Evolutionary conservation across 371 early-diverging fungal species (phyloP).

Genomic region (Conidiobolus incongruus): DNA sequence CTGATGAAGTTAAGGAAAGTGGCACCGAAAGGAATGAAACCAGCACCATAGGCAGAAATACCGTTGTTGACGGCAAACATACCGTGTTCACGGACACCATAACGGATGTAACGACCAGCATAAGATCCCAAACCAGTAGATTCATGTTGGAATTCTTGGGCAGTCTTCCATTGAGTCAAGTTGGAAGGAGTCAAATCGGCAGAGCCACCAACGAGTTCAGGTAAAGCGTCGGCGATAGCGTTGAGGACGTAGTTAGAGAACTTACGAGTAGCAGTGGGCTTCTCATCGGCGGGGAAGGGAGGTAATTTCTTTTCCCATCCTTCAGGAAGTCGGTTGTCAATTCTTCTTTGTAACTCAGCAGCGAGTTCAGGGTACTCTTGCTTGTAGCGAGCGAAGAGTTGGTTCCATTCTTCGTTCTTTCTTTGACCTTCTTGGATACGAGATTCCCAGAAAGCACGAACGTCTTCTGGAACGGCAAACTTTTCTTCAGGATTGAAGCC

Average conservation of each 20-base stretch:
- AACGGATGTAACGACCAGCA: slow-evolving; percentile 82
- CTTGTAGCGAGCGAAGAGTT: slow-evolving; percentile 34
- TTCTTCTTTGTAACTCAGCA: slow-evolving; percentile 56
- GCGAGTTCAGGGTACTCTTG: slow-evolving; percentile 39
- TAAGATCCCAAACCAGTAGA: slow-evolving; percentile 47
- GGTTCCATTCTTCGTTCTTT: slow-evolving; percentile 50
- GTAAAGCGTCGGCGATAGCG: slow-evolving; percentile 46
- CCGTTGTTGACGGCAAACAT: slow-evolving; percentile 98
- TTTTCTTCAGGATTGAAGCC: slow-evolving; percentile 59
- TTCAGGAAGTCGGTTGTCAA: slow-evolving; percentile 44
- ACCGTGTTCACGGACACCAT: slow-evolving; percentile 98
- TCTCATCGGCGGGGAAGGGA: slow-evolving; percentile 48
- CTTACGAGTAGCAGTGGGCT: slow-evolving; percentile 81
- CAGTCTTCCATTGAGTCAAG: slow-evolving; percentile 86
- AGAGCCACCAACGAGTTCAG: slow-evolving; percentile 92
- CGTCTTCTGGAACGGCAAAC: slow-evolving; percentile 45
- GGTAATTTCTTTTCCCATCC: slow-evolving; percentile 53
- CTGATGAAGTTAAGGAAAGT: slow-evolving; percentile 95
- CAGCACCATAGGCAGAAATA: slow-evolving; percentile 64
- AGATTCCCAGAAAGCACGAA: slow-evolving; percentile 35
- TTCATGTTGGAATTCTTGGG: slow-evolving; percentile 75
- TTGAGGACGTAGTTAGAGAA: slow-evolving; percentile 64
- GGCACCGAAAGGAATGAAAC: slow-evolving; percentile 74
- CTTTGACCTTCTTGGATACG: slow-evolving; percentile 31
- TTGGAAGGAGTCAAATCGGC: slow-evolving; percentile 98